Evolutionary conservation across 768 basidiomycete genomes (phyloP), one percentile per base, ranked within the genome.

Genomic region (Leccinellum albellum): DNA sequence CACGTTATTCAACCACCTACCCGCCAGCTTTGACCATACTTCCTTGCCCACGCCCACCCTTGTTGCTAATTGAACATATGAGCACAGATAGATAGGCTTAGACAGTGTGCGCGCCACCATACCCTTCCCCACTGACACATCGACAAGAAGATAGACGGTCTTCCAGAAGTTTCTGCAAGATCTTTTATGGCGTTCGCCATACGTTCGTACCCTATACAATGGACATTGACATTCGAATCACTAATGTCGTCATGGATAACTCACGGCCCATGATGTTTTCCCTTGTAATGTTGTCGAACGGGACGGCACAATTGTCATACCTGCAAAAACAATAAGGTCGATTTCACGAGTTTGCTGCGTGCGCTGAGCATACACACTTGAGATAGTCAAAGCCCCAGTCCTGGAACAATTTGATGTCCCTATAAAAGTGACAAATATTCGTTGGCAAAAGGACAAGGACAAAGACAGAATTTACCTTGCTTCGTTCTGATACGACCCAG

Each of bases 81-180:
- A 65, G 47, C 5, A 45, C 21, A 32, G 37, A 2, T 49, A 31
- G 2, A n/a, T 24, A 4, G 1, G 35, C 26, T 33, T 12, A n/a
- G 5, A 20, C 31, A 44, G 15, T 23, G 8, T 14, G 29, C 17
- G 40, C 52, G 29, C 0, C 40, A 64, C 14, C 77, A 64, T 66
- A 87, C 86, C 64, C 79, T 72, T 47, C 86, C 86, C 86, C 86
- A 88, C 63, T 87, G 78, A 66, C 86, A 88, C 17, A 88, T 65
- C 17, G 85, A 86, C 58, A 83, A 76, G 37, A 85, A 67, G 26
- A 88, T 65, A 3, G 86, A 82, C 0, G 81, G 75, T 51, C 78
- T 83, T 1, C 80, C 79, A 5, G 80, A 77, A 6, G 67, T 62
- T 58, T 76, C 66, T 28, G 82, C 75, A 14, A 85, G 72, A 40